Conservation (phyloP, 768 basidiomycete species). For the Auricularia cornea region DNA sequence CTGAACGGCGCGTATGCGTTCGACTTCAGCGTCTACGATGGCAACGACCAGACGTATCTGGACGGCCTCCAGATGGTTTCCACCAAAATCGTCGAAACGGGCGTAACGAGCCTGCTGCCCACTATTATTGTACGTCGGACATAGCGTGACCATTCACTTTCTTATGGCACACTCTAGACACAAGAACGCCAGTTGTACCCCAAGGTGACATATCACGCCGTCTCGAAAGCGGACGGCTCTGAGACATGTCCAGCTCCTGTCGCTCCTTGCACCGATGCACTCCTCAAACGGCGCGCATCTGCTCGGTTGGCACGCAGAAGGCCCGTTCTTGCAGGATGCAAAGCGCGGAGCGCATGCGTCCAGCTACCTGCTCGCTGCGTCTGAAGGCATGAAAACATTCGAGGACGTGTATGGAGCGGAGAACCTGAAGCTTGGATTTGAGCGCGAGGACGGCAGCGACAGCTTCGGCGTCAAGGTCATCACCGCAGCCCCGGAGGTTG, state of each 20-base stretch:
- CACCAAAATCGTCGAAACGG: conserved; percentile 74
- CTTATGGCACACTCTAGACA: background rate
- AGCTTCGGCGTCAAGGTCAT: conserved; percentile 62
- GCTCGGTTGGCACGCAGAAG: conserved; percentile 88
- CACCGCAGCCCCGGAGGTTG: conserved; percentile 80
- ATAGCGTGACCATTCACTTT: background rate
- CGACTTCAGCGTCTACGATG: conserved; percentile 78
- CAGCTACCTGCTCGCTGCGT: conserved; percentile 52
- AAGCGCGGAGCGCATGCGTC: conserved; percentile 81
- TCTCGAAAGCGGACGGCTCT: too few relatives aligned
- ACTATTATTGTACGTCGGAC: conserved; percentile 55
- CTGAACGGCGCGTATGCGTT: conserved; percentile 87
- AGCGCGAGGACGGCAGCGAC: conserved; percentile 20
- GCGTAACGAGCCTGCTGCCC: conserved; percentile 67
- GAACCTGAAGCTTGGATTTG: conserved; percentile 36
- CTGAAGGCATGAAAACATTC: conserved; percentile 56
- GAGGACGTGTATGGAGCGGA: conserved; percentile 65
- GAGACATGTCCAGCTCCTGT: background rate
- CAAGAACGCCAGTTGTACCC: background rate
- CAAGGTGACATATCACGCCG: background rate
- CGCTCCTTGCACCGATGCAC: background rate
- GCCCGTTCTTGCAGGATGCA: conserved; percentile 75
- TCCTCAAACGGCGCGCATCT: conserved; percentile 48
- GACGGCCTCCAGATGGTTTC: conserved; percentile 63
- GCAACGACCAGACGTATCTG: conserved; percentile 57